phyloP scores from a whole-genome alignment of 2,329 filamentous ascomycete genomes.

The Paraphaeosphaeria minitans region DNA sequence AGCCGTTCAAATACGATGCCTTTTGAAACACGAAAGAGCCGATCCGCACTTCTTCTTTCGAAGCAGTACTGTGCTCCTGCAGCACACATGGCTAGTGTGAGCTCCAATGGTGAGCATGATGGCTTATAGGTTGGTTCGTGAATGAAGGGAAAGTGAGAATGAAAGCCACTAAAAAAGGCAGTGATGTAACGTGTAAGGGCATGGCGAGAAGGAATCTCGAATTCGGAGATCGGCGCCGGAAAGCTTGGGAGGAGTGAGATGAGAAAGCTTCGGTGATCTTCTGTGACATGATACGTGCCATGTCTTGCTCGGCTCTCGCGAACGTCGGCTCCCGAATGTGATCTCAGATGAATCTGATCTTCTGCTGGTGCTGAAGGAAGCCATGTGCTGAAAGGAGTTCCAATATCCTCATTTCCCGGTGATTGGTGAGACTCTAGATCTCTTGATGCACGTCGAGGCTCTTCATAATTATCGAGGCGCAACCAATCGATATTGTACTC shows the following conservation, averaged over 20 bases:
- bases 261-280: conserved; percentile 32
- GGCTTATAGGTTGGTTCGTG: conserved; percentile 40
- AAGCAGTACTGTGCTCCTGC: conserved; percentile 44
- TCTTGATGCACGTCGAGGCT: conserved; percentile 24
- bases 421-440: conserved; percentile 24
- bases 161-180: conserved; percentile 39
- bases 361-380: conserved; percentile 36
- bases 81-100: conserved; percentile 40
- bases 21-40: conserved; percentile 37
- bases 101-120: conserved; percentile 36
- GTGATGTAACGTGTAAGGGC: conserved; percentile 39
- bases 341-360: conserved; percentile 30
- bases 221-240: conserved; percentile 26
- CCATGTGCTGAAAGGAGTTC: conserved; percentile 39
- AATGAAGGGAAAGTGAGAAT: conserved; percentile 42
- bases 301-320: conserved; percentile 24
- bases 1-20: conserved; percentile 35
- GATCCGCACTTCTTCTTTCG: conserved; percentile 35
- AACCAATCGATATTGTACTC: conserved; percentile 39
- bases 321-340: conserved; percentile 24
- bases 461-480: conserved; percentile 25
- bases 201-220: conserved; percentile 38
- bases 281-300: conserved; percentile 34
- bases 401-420: conserved; percentile 33
- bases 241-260: conserved; percentile 27